A percentile compares a stretch with the other conserved stretches of the same genome.
phyloP scores from a whole-genome alignment of 768 basidiomycete species.

The Pisolithus orientalis region DNA sequence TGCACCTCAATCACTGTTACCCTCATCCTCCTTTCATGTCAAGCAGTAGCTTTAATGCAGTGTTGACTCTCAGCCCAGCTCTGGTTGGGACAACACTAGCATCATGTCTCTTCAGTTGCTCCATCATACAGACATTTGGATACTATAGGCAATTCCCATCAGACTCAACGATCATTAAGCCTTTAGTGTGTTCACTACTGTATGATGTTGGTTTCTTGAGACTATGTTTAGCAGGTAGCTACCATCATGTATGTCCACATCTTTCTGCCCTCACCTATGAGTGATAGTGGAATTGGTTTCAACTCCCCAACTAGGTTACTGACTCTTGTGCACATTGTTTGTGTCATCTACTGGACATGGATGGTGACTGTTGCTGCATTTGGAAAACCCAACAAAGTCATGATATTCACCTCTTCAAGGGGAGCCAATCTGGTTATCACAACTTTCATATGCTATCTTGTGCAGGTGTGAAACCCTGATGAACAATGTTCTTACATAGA shows the following conservation, averaged over 20 bases:
- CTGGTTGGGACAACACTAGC: not conserved
- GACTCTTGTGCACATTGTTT: not conserved
- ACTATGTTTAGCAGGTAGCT: constrained; percentile 1
- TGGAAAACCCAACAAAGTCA: not conserved
- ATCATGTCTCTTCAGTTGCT: constrained; percentile 3
- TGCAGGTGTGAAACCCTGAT: not conserved
- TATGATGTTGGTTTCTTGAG: too few relatives aligned
- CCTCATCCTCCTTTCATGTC: not conserved
- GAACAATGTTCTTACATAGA: too few relatives aligned
- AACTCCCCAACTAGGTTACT: not conserved
- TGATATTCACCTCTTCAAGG: constrained; percentile 3
- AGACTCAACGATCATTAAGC: not conserved
- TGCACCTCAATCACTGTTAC: too few relatives aligned
- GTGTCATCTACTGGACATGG: constrained; percentile 3
- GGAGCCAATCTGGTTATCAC: constrained; percentile 1
- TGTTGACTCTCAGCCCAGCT: constrained; percentile 6
- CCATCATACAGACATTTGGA: constrained; percentile 1
- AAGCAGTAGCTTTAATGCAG: not conserved
- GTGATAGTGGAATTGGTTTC: too few relatives aligned
- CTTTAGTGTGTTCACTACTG: too few relatives aligned
- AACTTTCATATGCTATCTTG: constrained; percentile 4
- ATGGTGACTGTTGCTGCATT: not conserved
- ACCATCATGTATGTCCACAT: not conserved
- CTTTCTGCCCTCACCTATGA: too few relatives aligned
- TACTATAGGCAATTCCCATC: too few relatives aligned